A percentile compares a stretch with the other conserved stretches of the same genome.
Conservation (phyloP, 2,329 filamentous ascomycete genomes). For the Botrytis tulipae region DNA sequence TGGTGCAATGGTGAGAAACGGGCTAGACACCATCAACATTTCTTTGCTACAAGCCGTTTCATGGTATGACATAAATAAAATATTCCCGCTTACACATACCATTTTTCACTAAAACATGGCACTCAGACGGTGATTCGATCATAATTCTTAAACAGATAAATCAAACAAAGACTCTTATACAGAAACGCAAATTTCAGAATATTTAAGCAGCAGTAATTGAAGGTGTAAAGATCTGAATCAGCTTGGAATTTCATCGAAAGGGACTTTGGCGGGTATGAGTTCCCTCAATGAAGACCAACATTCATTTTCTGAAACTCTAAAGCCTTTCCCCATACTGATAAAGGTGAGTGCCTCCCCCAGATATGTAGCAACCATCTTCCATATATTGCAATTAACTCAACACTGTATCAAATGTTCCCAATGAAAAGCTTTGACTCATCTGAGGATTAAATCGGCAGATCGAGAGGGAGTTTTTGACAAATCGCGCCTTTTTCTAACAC, state of each 20-base stretch:
- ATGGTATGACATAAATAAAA: not conserved
- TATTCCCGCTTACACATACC: not conserved
- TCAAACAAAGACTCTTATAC: too few species aligned
- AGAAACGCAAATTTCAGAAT: not conserved
- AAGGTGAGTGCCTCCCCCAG: not conserved
- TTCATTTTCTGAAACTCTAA: not conserved
- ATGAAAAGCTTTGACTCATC: not conserved
- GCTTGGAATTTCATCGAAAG: not conserved
- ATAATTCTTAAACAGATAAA: not conserved
- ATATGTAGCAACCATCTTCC: not conserved
- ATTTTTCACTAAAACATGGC: not conserved
- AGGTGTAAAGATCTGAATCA: not conserved
- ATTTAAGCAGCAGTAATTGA: not conserved
- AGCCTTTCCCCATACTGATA: not conserved
- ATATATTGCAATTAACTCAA: not conserved
- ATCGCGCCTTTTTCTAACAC: not conserved
- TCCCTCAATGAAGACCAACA: not conserved
- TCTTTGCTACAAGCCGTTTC: not conserved
- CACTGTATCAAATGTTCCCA: not conserved
- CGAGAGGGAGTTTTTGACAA: not conserved
- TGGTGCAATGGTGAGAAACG: not conserved
- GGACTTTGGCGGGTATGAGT: not conserved
- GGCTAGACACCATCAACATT: not conserved
- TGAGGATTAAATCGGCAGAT: not conserved
- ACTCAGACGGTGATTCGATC: not conserved